phyloP scores from a whole-genome alignment of 306 rosid species.

The Trifolium dubium region DNA sequence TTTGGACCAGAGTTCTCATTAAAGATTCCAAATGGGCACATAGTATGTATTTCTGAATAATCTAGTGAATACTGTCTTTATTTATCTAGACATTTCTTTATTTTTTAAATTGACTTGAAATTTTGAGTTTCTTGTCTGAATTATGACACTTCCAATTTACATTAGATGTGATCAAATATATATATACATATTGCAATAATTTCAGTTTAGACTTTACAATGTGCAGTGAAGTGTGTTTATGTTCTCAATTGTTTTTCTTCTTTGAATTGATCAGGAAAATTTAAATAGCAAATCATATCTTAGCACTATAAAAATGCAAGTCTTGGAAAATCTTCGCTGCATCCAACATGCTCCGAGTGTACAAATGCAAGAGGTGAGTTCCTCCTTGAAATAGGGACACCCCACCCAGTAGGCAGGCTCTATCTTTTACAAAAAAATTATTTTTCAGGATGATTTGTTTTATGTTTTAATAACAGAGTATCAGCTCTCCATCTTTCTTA shows the following conservation, averaged over 20 bases:
- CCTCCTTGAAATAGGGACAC: slow-evolving; percentile 22
- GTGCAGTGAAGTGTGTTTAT: slow-evolving; percentile 27
- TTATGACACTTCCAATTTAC: slow-evolving; percentile 25
- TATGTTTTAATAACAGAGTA: slow-evolving; percentile 7
- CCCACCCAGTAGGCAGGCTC: background rate
- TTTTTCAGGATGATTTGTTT: slow-evolving; percentile 12
- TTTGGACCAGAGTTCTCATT: slow-evolving; percentile 85
- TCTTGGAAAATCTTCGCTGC: slow-evolving; percentile 87
- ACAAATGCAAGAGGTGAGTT: slow-evolving; percentile 96
- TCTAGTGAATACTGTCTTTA: slow-evolving; percentile 19
- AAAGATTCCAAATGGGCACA: slow-evolving; percentile 85
- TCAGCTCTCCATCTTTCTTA: background rate
- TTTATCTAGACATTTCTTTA: slow-evolving; percentile 6
- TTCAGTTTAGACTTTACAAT: slow-evolving; percentile 14
- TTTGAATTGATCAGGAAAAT: slow-evolving; percentile 71
- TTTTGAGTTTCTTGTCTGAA: slow-evolving; percentile 25
- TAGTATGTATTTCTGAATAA: slow-evolving; percentile 62
- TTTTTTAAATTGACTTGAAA: slow-evolving; percentile 10
- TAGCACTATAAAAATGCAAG: slow-evolving; percentile 89
- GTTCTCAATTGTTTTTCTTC: slow-evolving; percentile 34
- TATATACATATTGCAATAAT: slow-evolving; percentile 11
- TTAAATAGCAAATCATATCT: slow-evolving; percentile 90
- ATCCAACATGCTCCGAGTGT: slow-evolving; percentile 97
- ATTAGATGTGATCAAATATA: slow-evolving; percentile 19
- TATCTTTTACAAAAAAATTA: background rate